Conservation (phyloP, 768 basidiomycete genomes). For the Pleurotus tuber-regium region DNA sequence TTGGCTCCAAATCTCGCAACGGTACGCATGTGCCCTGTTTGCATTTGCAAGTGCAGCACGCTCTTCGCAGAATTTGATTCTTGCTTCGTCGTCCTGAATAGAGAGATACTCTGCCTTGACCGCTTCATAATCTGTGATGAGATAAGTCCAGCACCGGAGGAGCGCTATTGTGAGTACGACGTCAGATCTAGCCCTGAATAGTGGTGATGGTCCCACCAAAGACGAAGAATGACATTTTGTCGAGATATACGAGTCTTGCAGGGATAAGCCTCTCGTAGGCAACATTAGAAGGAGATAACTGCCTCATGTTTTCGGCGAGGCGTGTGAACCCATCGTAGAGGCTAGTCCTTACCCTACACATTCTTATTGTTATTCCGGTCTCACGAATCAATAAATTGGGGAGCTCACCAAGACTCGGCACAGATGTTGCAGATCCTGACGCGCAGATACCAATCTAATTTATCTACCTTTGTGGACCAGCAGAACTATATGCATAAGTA, state of each 20-base stretch:
- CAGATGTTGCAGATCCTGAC: neutral
- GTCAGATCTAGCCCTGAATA: no score
- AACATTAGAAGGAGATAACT: neutral
- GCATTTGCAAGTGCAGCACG: neutral
- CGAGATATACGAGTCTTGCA: neutral
- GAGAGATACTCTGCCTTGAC: conserved; percentile 1
- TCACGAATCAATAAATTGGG: neutral
- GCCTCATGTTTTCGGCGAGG: neutral
- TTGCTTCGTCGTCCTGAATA: neutral
- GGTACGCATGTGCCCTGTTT: neutral
- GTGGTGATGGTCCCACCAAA: neutral
- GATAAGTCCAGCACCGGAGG: neutral
- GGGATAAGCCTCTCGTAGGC: conserved; percentile 4
- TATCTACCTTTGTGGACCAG: neutral
- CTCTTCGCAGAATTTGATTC: neutral
- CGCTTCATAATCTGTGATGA: neutral
- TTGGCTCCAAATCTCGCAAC: conserved; percentile 4
- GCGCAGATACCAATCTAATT: conserved; percentile 6
- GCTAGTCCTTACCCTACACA: neutral
- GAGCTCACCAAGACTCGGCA: neutral
- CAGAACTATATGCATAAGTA: neutral
- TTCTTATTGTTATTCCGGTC: neutral
- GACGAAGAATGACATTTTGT: conserved; percentile 3
- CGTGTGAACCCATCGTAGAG: neutral
- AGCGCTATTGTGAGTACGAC: no score